Evolutionary conservation across 306 rosid genomes (phyloP), one percentile per base, ranked within the genome.

Genomic region (Lagenaria siceraria): DNA sequence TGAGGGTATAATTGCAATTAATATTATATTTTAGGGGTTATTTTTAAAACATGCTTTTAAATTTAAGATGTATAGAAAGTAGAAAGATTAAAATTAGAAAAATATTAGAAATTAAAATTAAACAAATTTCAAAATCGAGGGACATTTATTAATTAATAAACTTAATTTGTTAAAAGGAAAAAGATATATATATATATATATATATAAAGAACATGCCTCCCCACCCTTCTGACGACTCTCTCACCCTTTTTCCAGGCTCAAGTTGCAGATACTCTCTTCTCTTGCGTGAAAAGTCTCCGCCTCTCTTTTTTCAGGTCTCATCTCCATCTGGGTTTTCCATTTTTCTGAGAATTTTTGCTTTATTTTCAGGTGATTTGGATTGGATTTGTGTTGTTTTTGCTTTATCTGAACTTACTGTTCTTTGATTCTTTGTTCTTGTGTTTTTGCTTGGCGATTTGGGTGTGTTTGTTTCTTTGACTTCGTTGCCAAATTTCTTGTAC

Each of bases 221-320:
- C 59, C 59, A 48, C 59, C 76, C 22, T 46, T 71, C 59, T 25
- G 76, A 51, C 77, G 17, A 51, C 43, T 73, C 76, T 71, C 75
- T 12, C 27, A 48, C 46, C 61, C 61, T 73, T 73, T 72, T 73
- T 73, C 27, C 60, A 73, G 77, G 77, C 61, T 73, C 61, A 73
- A 73, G 43, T 73, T 73, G 77, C 60, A 73, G 56, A 73, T 73
- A 49, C 77, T 73, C 77, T 73, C 61, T 51, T 71, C 76, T 10
- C 42, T 73, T 71, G 74, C 43, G 77, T 73, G 61, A 73, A 73
- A 73, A 73, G 61, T 73, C 77, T 51, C 61, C 61, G 77, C 77
- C 77, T 48, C 43, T 73, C 60, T 51, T 48, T 15, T 73, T 19
- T 18, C 58, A 73, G 77, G 77, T 73, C 61, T 51, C 61, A 18